These are phyloP conservation scores for Saccharomyces kudriavzevii DNA, from an alignment of 805 yeast species.

Conservation along the genomic window DNA sequence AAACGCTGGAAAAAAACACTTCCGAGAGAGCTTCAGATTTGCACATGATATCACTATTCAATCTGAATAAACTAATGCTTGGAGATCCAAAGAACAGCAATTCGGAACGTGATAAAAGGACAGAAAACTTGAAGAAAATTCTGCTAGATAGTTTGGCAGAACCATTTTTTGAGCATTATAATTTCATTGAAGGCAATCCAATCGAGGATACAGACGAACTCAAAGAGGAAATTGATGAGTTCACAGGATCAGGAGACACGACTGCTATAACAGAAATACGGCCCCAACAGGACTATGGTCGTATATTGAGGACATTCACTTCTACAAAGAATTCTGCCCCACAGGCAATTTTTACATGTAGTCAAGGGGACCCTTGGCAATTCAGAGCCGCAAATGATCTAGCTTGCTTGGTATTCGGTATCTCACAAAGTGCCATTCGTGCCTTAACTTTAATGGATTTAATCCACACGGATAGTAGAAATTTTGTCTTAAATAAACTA, in stretches of 20 bases:
- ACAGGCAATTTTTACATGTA: constrained; percentile 81
- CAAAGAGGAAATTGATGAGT: constrained; percentile 17
- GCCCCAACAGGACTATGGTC: constrained; percentile 24
- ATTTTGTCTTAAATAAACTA: constrained; percentile 55
- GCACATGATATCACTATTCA: constrained; percentile 28
- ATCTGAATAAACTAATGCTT: constrained; percentile 25
- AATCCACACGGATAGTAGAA: constrained; percentile 67
- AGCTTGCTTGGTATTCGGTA: constrained; percentile 81
- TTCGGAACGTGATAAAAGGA: constrained; percentile 4
- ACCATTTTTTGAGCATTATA: constrained; percentile 28
- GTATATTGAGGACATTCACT: constrained; percentile 57
- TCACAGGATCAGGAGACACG: constrained; percentile 4
- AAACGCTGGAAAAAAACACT: constrained; percentile 26
- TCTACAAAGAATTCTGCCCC: constrained; percentile 66
- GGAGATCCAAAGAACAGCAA: constrained; percentile 8
- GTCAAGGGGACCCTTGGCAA: constrained; percentile 64
- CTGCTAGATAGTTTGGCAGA: constrained; percentile 29
- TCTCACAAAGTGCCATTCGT: constrained; percentile 54
- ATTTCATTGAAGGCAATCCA: constrained; percentile 13
- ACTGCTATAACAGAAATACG: constrained; percentile 4
- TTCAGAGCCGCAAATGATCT: constrained; percentile 81
- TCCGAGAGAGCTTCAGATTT: constrained; percentile 26
- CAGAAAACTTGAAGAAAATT: constrained; percentile 18
- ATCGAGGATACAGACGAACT: constrained; percentile 18
- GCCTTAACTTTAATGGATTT: constrained; percentile 64